phyloP scores from a whole-genome alignment of 257 asterid species.

The Nicotiana undulata region DNA sequence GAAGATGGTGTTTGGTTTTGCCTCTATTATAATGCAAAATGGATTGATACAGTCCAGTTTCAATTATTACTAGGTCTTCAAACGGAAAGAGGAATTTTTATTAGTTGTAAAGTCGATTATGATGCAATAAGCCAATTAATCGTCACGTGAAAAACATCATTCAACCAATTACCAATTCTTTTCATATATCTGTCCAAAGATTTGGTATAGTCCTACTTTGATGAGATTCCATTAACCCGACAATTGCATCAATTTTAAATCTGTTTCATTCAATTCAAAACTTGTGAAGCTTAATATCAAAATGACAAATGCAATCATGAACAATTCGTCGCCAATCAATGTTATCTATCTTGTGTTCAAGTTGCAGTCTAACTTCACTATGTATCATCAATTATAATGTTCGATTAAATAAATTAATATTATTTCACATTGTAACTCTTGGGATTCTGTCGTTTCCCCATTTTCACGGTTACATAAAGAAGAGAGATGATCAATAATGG shows the following conservation, averaged over 20 bases:
- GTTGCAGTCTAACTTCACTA: background rate
- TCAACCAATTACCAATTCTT: background rate
- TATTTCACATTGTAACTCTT: background rate
- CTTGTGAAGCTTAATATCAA: background rate
- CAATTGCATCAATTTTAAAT: background rate
- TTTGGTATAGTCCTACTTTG: background rate
- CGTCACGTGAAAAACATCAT: background rate
- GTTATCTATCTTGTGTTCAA: background rate
- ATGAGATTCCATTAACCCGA: background rate
- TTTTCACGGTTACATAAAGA: background rate
- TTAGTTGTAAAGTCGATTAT: conserved; percentile 2
- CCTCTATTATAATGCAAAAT: background rate
- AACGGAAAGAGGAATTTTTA: background rate
- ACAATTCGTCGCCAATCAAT: background rate
- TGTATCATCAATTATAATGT: background rate
- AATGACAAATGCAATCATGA: background rate
- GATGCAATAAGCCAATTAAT: background rate
- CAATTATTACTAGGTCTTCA: background rate
- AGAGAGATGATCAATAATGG: background rate
- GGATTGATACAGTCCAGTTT: background rate
- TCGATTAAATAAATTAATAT: background rate
- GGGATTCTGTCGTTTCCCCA: background rate
- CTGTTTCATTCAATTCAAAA: background rate
- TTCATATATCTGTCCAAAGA: background rate
- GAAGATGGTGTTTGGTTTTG: background rate